Evolutionary conservation across 1,139 yeast species (phyloP), one percentile per base, ranked within the genome.

Genomic region (Kurtzmaniella quercitrusa): DNA sequence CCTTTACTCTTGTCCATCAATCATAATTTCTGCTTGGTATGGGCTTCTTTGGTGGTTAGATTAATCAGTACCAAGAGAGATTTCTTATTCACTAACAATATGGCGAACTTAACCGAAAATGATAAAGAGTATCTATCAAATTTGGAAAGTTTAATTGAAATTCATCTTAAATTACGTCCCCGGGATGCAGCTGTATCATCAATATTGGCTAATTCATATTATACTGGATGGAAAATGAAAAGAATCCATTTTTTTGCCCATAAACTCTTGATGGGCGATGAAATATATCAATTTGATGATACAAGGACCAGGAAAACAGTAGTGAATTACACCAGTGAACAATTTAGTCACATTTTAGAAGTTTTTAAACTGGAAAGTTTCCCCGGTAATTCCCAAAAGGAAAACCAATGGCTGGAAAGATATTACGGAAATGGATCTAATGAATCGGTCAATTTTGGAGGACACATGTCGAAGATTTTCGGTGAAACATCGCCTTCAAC

Each of bases 171-270:
- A 15, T 21, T 21, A 8, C 41, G 43, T 21, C 34, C 31, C 9
- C 8, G 14, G 11, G 38, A 31, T 23, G 15, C 21, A 3, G 38
- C 23, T 10, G 38, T 43, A 3, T 6, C 41, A 15, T 18, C 34
- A 6, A 27, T 41, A 2, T 41, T 43, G 16, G 27, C 41, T 16
- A 25, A 23, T 11, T 21, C 44, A 6, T 43, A 37, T 17, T 38
- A 33, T 10, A n/a, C 31, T 8, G 34, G 44, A 3, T 43, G 46
- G 46, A 41, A 37, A 18, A 27, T 37, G 17, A 37, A 34, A 11
- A 27, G 39, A 17, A 41, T 41, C 11, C 46, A 43, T 38, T 25
- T 33, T 6, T 38, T 41, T n/a, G 36, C 45, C n/a, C 34, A 37
- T 16, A 37, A 38, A n/a, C 27, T 43, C 7, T 25, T 43, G 11